Conservation (phyloP, 495 filamentous ascomycete species). For the Hyaloscypha hepaticicola region DNA sequence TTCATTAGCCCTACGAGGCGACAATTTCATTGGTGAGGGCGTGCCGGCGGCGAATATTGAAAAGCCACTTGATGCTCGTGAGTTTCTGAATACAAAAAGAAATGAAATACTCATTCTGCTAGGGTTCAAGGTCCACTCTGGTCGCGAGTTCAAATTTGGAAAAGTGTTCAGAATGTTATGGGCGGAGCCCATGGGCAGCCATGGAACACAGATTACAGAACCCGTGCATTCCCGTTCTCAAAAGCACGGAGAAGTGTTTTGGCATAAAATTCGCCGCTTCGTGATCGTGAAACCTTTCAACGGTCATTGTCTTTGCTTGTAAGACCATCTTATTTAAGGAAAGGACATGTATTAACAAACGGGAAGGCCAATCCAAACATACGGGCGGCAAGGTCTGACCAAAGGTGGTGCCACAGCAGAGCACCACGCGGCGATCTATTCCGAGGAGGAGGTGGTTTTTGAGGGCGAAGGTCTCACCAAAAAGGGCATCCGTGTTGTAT, state of each 20-base stretch:
- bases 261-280: not conserved
- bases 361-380: not conserved
- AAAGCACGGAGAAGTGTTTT: not conserved
- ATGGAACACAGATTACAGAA: not conserved
- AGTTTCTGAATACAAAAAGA: not conserved
- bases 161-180: slow-evolving; percentile 21
- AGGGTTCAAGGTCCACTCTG: not conserved
- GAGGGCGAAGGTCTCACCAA: not conserved
- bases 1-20: not conserved
- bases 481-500: not conserved
- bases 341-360: not conserved
- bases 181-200: slow-evolving; percentile 12
- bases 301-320: not conserved
- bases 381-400: not conserved
- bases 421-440: not conserved
- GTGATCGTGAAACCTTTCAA: not conserved
- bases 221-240: not conserved
- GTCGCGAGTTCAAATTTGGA: not conserved
- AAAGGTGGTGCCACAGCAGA: not conserved
- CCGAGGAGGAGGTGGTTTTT: not conserved
- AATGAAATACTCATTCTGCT: not conserved
- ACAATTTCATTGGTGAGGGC: not conserved
- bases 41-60: not conserved
- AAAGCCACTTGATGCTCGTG: not conserved
- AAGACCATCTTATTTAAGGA: not conserved